phyloP scores from a whole-genome alignment of 192 early-diverging fungal species.

The Coemansia sp. region DNA sequence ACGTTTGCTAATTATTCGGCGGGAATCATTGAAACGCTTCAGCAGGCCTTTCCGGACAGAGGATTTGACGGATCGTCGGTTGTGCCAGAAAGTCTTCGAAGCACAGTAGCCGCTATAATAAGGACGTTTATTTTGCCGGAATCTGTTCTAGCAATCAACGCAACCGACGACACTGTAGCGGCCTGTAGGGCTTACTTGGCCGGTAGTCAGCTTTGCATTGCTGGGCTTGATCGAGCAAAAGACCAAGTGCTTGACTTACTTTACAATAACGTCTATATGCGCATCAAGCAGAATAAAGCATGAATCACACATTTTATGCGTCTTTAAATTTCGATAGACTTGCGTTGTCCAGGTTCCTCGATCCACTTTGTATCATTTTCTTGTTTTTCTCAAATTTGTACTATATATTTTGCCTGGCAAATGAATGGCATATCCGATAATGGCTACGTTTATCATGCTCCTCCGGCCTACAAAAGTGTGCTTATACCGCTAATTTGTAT shows the following conservation, averaged over 20 bases:
- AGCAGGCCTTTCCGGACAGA: slow-evolving; percentile 14
- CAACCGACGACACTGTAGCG: slow-evolving; percentile 4
- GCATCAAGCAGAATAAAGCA: slow-evolving; percentile 4
- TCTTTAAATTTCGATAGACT: not conserved
- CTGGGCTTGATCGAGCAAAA: slow-evolving; percentile 21
- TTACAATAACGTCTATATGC: slow-evolving; percentile 38
- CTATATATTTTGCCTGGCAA: not conserved
- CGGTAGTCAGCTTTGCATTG: slow-evolving; percentile 18
- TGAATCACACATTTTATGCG: not conserved
- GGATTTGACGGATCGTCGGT: slow-evolving; percentile 7
- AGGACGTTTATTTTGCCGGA: slow-evolving; percentile 33
- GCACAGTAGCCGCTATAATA: slow-evolving; percentile 17
- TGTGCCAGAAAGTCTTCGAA: slow-evolving; percentile 20
- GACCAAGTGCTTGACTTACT: slow-evolving; percentile 29
- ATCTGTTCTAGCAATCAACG: slow-evolving; percentile 33
- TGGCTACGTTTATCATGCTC: not conserved
- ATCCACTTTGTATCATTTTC: not conserved
- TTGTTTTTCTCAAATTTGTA: not conserved
- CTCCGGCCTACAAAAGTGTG: slow-evolving; percentile 13
- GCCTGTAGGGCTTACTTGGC: slow-evolving; percentile 13
- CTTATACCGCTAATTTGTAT: slow-evolving; percentile 20
- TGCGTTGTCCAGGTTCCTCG: not conserved
- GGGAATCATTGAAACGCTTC: slow-evolving; percentile 24
- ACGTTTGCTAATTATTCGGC: not conserved
- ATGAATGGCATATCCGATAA: not conserved